Conservation (phyloP, 2,329 filamentous ascomycete genomes). For the Aspergillus ochraceoroseus region DNA sequence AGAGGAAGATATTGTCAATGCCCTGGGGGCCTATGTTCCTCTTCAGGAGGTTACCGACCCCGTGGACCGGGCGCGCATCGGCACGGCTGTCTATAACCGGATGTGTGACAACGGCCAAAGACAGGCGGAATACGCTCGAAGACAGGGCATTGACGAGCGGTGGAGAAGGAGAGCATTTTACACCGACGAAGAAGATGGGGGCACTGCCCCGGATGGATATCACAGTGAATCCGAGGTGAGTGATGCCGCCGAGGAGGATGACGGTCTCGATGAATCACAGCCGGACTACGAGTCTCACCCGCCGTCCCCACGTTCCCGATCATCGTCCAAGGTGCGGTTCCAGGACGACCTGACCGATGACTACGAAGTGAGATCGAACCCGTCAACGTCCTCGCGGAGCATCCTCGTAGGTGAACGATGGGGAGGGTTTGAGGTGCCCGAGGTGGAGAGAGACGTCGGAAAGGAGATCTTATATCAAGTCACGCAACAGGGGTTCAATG, state of each 20-base stretch:
- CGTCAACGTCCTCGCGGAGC: conserved; percentile 66
- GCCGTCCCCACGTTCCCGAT: conserved; percentile 58
- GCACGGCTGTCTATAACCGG: conserved; percentile 37
- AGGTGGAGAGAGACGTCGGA: conserved; percentile 74
- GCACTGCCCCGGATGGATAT: conserved; percentile 59
- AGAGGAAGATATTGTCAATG: conserved; percentile 40
- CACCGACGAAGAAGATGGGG: conserved; percentile 77
- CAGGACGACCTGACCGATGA: conserved; percentile 64
- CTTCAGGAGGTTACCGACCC: conserved; percentile 42
- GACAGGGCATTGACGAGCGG: conserved; percentile 57
- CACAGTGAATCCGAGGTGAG: conserved; percentile 39
- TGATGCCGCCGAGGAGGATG: conserved; percentile 48
- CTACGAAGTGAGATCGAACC: conserved; percentile 65
- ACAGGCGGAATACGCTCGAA: conserved; percentile 36
- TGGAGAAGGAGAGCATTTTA: conserved; percentile 78
- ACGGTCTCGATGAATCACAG: conserved; percentile 48
- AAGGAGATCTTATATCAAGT: conserved; percentile 88
- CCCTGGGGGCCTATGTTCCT: conserved; percentile 41
- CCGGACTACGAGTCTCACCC: conserved; percentile 33
- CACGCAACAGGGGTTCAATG: conserved; percentile 87
- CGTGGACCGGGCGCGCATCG: conserved; percentile 40
- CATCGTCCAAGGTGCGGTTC: conserved; percentile 74
- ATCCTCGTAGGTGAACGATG: conserved; percentile 63
- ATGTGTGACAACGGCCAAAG: conserved; percentile 39
- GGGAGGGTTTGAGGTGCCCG: conserved; percentile 72